Conservation (phyloP, 192 early-diverging fungal genomes). For the Backusella mclennaniae region DNA sequence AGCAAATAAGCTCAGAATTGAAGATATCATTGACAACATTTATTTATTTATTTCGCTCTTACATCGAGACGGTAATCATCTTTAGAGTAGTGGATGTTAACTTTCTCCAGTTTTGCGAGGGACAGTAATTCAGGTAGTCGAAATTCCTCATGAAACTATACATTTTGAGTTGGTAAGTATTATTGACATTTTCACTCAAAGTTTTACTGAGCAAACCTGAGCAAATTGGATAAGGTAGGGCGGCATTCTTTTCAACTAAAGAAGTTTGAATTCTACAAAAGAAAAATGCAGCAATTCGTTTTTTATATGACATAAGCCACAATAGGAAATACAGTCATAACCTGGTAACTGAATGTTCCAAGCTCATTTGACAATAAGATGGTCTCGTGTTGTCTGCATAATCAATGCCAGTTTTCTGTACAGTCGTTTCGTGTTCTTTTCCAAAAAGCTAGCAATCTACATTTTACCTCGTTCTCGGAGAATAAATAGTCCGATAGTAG, state of each 20-base stretch:
- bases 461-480: too few relatives aligned
- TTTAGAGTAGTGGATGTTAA: conserved; percentile 62
- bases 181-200: background rate
- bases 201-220: background rate
- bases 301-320: background rate
- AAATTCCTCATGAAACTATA: conserved; percentile 61
- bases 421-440: too few relatives aligned
- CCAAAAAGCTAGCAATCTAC: too few relatives aligned
- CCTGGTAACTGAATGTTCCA: background rate
- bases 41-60: conserved; percentile 11
- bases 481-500: too few relatives aligned
- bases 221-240: conserved; percentile 12
- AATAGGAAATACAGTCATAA: background rate
- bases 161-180: background rate
- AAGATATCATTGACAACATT: background rate
- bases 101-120: conserved; percentile 73
- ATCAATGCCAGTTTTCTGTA: too few relatives aligned
- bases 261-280: background rate
- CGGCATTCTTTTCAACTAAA: conserved; percentile 1
- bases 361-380: too few relatives aligned
- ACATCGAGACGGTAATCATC: conserved; percentile 62
- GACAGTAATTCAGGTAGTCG: conserved; percentile 83
- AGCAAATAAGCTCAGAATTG: background rate
- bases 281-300: background rate
- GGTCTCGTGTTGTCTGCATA: too few relatives aligned